These are phyloP conservation scores for Talaromyces ruber DNA, from an alignment of 495 filamentous ascomycete genomes.

Conservation along the genomic window DNA sequence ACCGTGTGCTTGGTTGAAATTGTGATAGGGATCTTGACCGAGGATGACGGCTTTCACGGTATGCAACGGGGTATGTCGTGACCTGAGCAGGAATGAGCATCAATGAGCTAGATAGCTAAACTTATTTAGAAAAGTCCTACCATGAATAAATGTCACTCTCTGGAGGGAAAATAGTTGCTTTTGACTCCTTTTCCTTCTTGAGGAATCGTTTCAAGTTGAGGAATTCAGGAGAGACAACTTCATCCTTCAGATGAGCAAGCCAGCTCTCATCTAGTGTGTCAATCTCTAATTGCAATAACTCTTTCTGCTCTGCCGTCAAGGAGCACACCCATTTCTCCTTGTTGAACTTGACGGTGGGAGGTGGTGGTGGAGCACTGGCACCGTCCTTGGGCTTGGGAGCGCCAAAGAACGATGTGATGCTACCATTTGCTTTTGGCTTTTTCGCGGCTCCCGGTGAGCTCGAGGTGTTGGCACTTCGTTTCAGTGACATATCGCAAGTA, in stretches of 20 bases:
- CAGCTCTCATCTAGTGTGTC: slow-evolving; percentile 85
- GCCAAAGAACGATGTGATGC: slow-evolving; percentile 61
- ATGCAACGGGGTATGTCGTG: slow-evolving; percentile 78
- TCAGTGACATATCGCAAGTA: neutral
- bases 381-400: slow-evolving; percentile 38
- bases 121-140: slow-evolving; percentile 36
- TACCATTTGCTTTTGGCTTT: slow-evolving; percentile 61
- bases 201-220: slow-evolving; percentile 82
- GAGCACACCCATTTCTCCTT: slow-evolving; percentile 78
- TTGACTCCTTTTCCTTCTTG: slow-evolving; percentile 61
- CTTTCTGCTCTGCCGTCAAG: slow-evolving; percentile 72
- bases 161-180: slow-evolving; percentile 77
- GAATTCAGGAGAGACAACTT: slow-evolving; percentile 68
- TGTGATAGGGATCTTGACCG: slow-evolving; percentile 97
- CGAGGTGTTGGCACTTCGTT: neutral
- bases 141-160: slow-evolving; percentile 88
- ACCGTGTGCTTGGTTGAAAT: slow-evolving; percentile 89
- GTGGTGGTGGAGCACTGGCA: slow-evolving; percentile 11
- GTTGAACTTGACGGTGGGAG: slow-evolving; percentile 52
- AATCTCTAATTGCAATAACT: slow-evolving; percentile 79
- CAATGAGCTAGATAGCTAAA: neutral
- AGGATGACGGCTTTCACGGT: slow-evolving; percentile 83
- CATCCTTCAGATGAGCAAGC: slow-evolving; percentile 79
- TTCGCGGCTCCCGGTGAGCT: slow-evolving; percentile 13
- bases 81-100: slow-evolving; percentile 43